Conservation (phyloP, 768 basidiomycete species). For the Leccinum sublutescens region DNA sequence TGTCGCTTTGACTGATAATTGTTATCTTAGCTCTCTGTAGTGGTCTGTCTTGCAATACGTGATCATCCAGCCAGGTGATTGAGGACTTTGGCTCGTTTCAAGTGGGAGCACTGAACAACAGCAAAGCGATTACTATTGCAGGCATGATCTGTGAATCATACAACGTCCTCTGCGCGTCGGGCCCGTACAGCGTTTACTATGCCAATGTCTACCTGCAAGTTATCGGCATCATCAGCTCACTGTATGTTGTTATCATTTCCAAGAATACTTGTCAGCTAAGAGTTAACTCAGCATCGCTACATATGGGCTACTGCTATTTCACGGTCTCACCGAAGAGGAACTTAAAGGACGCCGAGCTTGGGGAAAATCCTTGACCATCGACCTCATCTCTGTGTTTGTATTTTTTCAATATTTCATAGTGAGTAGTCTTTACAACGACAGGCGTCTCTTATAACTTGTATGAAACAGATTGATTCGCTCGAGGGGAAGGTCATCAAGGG, state of each 20-base stretch:
- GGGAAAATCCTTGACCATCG: too few relatives aligned
- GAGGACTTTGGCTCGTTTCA: neutral
- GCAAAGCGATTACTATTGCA: constrained; percentile 48
- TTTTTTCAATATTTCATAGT: constrained; percentile 84
- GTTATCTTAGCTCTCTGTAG: constrained; percentile 32
- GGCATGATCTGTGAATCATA: constrained; percentile 76
- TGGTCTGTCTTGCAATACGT: constrained; percentile 92
- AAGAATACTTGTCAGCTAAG: neutral
- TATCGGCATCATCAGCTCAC: constrained; percentile 80
- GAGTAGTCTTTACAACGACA: constrained; percentile 23
- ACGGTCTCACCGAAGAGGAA: constrained; percentile 77
- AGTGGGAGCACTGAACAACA: constrained; percentile 3
- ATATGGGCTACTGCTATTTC: constrained; percentile 83
- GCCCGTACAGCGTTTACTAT: constrained; percentile 55
- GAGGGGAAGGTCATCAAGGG: constrained; percentile 69
- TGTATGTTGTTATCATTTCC: constrained; percentile 38
- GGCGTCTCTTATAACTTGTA: neutral
- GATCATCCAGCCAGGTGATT: constrained; percentile 57
- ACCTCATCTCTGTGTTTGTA: constrained; percentile 54
- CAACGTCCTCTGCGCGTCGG: constrained; percentile 67
- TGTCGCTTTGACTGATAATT: neutral
- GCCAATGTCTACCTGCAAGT: constrained; percentile 70
- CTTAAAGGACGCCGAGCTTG: constrained; percentile 43
- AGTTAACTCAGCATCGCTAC: constrained; percentile 60
- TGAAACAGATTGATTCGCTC: constrained; percentile 57